Conservation (phyloP, 2,329 filamentous ascomycete species). For the Colletotrichum cuscutae region DNA sequence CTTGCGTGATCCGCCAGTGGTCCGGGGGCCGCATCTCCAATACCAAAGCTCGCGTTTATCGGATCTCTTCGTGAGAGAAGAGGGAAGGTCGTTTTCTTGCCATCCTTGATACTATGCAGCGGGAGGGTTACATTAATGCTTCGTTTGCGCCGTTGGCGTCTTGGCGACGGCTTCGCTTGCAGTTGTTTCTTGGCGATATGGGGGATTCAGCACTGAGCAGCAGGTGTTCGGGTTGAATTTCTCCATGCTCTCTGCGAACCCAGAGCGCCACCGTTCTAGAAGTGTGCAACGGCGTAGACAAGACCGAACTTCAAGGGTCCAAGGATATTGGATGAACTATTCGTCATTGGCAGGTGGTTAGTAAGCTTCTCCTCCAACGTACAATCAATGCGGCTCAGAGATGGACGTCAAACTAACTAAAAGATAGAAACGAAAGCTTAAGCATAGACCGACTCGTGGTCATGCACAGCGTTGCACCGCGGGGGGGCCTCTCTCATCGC, state of each 20-base stretch:
- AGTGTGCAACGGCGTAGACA: neutral
- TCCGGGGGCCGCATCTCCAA: neutral
- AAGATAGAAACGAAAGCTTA: neutral
- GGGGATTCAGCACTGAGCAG: constrained; percentile 2
- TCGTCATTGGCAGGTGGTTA: neutral
- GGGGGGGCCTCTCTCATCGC: neutral
- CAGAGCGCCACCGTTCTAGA: neutral
- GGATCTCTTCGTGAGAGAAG: constrained; percentile 11
- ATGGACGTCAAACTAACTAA: neutral
- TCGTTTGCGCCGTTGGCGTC: constrained; percentile 21
- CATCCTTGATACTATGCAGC: neutral
- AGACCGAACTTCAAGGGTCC: neutral
- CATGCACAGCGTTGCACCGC: neutral
- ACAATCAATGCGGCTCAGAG: neutral
- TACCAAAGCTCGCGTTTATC: neutral
- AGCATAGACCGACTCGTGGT: neutral
- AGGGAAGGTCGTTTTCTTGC: constrained; percentile 27
- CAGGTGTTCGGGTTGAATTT: neutral
- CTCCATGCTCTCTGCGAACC: neutral
- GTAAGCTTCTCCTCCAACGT: constrained; percentile 21
- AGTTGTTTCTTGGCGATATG: neutral
- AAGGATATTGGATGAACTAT: neutral
- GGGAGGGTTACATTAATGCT: constrained; percentile 17
- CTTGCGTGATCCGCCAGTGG: constrained; percentile 15
- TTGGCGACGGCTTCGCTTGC: constrained; percentile 18